Evolutionary conservation across 441 rosid species (phyloP), one percentile per base, ranked within the genome.

Genomic region (Mallotus japonicus): DNA sequence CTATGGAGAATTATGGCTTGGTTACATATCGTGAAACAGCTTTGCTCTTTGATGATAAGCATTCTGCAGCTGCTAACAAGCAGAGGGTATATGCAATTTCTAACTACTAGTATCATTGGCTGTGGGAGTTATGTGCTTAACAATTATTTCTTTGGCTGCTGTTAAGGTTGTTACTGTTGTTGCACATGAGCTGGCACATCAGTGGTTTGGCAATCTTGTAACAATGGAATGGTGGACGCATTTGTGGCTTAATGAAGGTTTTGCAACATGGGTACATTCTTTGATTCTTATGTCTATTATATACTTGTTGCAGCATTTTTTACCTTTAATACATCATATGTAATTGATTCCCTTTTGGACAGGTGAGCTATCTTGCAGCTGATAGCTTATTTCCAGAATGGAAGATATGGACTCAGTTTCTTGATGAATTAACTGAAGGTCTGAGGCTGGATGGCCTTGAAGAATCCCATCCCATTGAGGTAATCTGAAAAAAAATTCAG

Each of bases 161-260:
- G 71, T 75, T 69, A 65, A 95, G 99, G 96, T 95, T 76, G 92
- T 90, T 22, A 91, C 87, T 50, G 97, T 91, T 60, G 99, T 95
- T 72, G 95, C 98, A 28, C 99, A 95, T 87, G 99, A 95, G 80
- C 85, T 95, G 63, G 98, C 98, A 58, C 99, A 95, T 80, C 98
- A 95, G 81, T 95, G 98, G 99, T 95, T 95, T 80, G 99, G 98
- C 54, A 92, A 95, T 82, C 98, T 95, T 74, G 99, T 95, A 71
- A 92, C 99, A 65, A 92, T 95, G 99, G 98, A 95, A 80, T 95
- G 99, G 99, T 95, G 99, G 98, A 92, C 98, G 1, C 91, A 95
- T 83, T 83, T 95, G 71, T 95, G 98, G 99, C 88, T 92, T 68
- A 95, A 95, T 69, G 99, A 95, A 83, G 99, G 99, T 75, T 95